Base-by-base conservation (phyloP, 768 basidiomycete genomes). In the Leccinum obscurum region DNA sequence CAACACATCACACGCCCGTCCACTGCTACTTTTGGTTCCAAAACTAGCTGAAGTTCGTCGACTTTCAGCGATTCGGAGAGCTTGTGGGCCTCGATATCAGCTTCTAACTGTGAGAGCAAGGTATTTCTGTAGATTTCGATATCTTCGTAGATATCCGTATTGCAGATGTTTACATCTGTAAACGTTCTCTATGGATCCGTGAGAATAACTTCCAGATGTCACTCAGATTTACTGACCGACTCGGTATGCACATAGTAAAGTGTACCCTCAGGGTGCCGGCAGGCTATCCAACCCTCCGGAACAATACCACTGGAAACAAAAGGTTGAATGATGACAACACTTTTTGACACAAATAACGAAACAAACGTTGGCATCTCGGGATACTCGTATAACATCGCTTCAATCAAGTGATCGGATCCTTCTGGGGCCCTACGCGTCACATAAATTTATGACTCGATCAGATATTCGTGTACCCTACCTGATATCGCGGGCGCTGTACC, bases 151-250 rank as follows among this genome's bases (percentile, higher is more conserved):
- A 78, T 68, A 0, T 63, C 68, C 0, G 49, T 6, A n/a, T 86
- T 75, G 39, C 76, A 79, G 11, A 87, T 72, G 61, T 87, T 67
- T 35, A 78, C 78, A 57, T 88, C 86, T 0, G 86, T 86, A 32
- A 81, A 82, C 0, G 83, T 76, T 52, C 75, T 78, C 83, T 85
- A 58, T 74, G 77, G 56, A 26, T 46, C 28, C 6, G 14, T 17
- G 15, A 41, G 17, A 44, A 56, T 3, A n/a, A 61, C 14, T 17
- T 22, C 6, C 4, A 24, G 4, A 32, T 48, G 15, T 3, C 6
- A 49, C 49, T 35, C 3, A n/a, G 4, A 34, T 35, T 10, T 44
- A 64, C 76, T 9, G 53, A 85, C 86, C 72, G 78, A 78, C 3
- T 73, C 62, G 52, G 58, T 20, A 58, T 85, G 76, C 63, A 77